phyloP scores from a whole-genome alignment of 1,284 basidiomycete species.

The Fistulinella cinereoalba region DNA sequence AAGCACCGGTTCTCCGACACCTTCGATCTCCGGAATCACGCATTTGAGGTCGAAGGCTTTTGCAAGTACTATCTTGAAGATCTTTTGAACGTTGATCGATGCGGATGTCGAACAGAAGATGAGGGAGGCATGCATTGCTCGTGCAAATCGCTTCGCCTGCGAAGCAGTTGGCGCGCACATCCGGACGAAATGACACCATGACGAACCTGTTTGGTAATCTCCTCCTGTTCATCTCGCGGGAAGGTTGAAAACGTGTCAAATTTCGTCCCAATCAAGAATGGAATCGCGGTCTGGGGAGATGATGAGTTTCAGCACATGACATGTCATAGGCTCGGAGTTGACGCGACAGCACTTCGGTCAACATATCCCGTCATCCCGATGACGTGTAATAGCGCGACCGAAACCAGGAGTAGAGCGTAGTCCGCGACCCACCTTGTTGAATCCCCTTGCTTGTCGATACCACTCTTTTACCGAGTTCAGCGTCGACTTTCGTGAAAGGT shows the following conservation, averaged over 20 bases:
- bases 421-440: conserved; percentile 80
- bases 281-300: conserved; percentile 81
- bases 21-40: conserved; percentile 95
- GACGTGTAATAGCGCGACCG: neutral
- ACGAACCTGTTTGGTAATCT: conserved; percentile 91
- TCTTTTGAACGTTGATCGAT: conserved; percentile 99
- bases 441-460: conserved; percentile 97
- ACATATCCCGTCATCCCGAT: conserved; percentile 3
- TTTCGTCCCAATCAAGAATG: conserved; percentile 96
- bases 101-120: conserved; percentile 98
- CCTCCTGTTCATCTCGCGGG: conserved; percentile 95
- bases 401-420: conserved; percentile 2
- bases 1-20: conserved; percentile 88
- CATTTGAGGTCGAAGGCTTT: conserved; percentile 92
- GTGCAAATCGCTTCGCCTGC: conserved; percentile 91
- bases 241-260: conserved; percentile 97
- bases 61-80: conserved; percentile 94
- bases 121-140: conserved; percentile 97
- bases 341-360: neutral
- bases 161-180: conserved; percentile 12
- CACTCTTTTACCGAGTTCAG: conserved; percentile 98
- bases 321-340: conserved; percentile 2
- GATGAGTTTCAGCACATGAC: conserved; percentile 17
- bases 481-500: conserved; percentile 94
- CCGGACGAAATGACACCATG: conserved; percentile 7